A percentile compares a stretch with the other conserved stretches of the same genome.
phyloP scores from a whole-genome alignment of 371 early-diverging fungal genomes.

The Mucor irregularis region DNA sequence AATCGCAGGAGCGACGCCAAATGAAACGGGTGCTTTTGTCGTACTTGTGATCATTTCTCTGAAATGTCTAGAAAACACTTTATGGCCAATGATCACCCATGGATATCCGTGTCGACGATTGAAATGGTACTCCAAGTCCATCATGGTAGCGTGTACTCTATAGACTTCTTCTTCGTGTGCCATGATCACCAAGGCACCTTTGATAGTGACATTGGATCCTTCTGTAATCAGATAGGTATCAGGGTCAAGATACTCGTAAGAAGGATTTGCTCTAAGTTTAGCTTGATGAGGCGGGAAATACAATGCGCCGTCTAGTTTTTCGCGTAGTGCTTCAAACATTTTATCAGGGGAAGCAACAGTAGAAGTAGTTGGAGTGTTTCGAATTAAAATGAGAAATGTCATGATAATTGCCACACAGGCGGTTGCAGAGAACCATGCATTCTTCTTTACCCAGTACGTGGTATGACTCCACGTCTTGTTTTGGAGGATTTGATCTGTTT shows the following conservation, averaged over 20 bases:
- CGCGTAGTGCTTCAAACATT: background rate
- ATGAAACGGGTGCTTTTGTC: slow-evolving; percentile 23
- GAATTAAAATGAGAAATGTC: background rate
- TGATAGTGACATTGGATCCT: too few relatives aligned
- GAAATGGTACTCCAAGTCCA: slow-evolving; percentile 32
- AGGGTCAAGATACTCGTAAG: background rate
- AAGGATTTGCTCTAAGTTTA: background rate
- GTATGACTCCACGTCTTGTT: slow-evolving; percentile 6
- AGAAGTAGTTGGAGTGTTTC: too few relatives aligned
- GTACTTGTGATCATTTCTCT: slow-evolving; percentile 15
- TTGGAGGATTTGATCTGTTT: slow-evolving; percentile 3
- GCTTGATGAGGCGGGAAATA: slow-evolving; percentile 1
- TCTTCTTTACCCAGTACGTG: slow-evolving; percentile 1
- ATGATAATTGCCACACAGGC: background rate
- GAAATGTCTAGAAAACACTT: slow-evolving; percentile 25
- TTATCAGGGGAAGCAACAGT: background rate
- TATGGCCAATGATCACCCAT: slow-evolving; percentile 38
- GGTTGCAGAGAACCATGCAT: background rate
- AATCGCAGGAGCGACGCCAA: slow-evolving; percentile 30
- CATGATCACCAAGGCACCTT: slow-evolving; percentile 30
- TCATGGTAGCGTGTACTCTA: slow-evolving; percentile 29
- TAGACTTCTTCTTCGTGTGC: slow-evolving; percentile 28
- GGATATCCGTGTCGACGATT: slow-evolving; percentile 35
- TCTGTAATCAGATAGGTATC: slow-evolving; percentile 14
- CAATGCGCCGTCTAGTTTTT: background rate